Evolutionary conservation across 441 rosid species (phyloP), one percentile per base, ranked within the genome.

Genomic region (Pelargonium australe): DNA sequence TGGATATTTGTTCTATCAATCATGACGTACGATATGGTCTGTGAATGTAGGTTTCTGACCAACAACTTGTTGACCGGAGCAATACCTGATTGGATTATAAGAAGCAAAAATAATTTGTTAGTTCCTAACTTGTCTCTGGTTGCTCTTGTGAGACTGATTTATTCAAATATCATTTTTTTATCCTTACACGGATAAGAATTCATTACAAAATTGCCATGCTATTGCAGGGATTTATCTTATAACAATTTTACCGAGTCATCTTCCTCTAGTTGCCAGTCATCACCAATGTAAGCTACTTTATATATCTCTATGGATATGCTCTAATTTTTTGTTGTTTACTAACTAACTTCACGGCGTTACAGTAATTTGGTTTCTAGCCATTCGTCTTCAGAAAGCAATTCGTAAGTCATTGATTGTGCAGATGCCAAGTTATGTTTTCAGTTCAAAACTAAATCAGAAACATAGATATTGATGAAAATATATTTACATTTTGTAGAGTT

Each of bases 221-320:
- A 16, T 68, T 76, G 65, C 89, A 95, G 99, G 7, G 99, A 95
- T 79, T 75, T 91, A 66, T 95, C 99, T 66, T 86, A 89, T 81
- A 95, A 95, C 86, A 85, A 87, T 72, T 95, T 95, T 75, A 84
- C 86, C 0, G 74, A 73, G 51, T 58, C 87, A 53, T 51, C 78
- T 71, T 0, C 64, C n/a, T 0, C 19, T 14, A 73, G 84, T 77
- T 95, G 97, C 78, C 75, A 17, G 25, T 72, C 73, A 73, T 20
- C 68, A 3, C 2, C 8, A 10, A 78, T 85, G 97, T 91, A 84
- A 80, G 95, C 70, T 64, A 68, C 65, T 65, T 64, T n/a, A 34
- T 34, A 34, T 69, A 62, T 23, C 17, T 64, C 6, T 53, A 37
- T 8, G 44, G 16, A 45, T 63, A 6, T 44, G 10, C 45, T 31